Evolutionary conservation across 345 rosid genomes (phyloP), one percentile per base, ranked within the genome.

Genomic region (Sisymbrium irio): DNA sequence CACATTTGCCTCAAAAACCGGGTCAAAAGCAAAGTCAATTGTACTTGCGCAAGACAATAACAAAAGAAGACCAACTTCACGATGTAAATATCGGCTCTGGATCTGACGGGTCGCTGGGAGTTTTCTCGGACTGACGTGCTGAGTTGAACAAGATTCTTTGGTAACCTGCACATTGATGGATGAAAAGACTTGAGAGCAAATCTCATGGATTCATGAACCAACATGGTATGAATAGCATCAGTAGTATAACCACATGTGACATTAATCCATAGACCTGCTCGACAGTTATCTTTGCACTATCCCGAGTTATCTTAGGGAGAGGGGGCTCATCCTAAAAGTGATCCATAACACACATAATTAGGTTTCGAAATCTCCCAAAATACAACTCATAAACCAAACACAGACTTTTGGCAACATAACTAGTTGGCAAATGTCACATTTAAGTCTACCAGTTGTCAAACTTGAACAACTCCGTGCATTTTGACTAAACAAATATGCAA

Each of bases 211-310:
- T 55, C 28, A 18, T 46, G 17, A 58, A 19, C 60, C 33, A 67
- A 0, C 28, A 20, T 15, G 17, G 49, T 27, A 9, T 19, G 19
- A 58, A 22, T 9, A 73, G 6, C 7, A 19, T 49, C 44, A 8
- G 2, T 15, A 22, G 30, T 54, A 61, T 1, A 57, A 36, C 79
- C 80, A 92, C 99, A 97, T 96, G 99, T 13, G 98, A 96, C 98
- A 96, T 96, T 50, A 96, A 81, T 36, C 99, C 99, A 79, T 96
- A 96, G 39, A 92, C 98, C 81, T 90, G 99, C 79, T 96, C 99
- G 36, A 92, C 96, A 0, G 99, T 92, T 73, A 92, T 92, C 82
- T 96, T 96, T 25, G 98, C 90, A 69, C 99, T 89, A 60, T 96
- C 99, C 18, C 98, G 86, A 55, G 99, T 92, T 62, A 96, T 96